These are phyloP conservation scores for Leishmania turanica DNA, from an alignment of 208 protist genomes.

Conservation along the genomic window DNA sequence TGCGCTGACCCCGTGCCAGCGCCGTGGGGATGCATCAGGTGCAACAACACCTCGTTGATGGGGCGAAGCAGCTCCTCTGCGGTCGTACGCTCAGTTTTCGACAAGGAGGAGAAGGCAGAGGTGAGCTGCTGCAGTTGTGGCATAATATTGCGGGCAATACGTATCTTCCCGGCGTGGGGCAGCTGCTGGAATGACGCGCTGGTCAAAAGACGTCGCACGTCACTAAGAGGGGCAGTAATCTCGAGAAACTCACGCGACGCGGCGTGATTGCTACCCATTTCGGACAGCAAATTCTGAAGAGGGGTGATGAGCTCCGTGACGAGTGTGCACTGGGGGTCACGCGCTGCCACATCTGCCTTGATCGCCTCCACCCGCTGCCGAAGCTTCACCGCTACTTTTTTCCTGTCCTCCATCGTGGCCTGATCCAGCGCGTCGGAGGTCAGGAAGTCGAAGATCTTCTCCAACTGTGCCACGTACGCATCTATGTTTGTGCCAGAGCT, in stretches of 20 bases:
- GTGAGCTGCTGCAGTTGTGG: slow-evolving; percentile 58
- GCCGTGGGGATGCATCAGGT: slow-evolving; percentile 3
- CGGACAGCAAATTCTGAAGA: slow-evolving; percentile 49
- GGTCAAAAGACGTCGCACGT: slow-evolving; percentile 46
- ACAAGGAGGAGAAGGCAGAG: slow-evolving; percentile 35
- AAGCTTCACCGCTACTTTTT: slow-evolving; percentile 26
- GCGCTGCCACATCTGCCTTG: slow-evolving; percentile 22
- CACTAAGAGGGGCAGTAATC: slow-evolving; percentile 37
- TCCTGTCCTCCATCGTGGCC: slow-evolving; percentile 33
- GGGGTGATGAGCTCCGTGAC: slow-evolving; percentile 54
- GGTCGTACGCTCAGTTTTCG: slow-evolving; percentile 32
- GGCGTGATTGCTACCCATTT: slow-evolving; percentile 20
- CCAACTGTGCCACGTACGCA: slow-evolving; percentile 24
- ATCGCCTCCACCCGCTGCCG: slow-evolving; percentile 34
- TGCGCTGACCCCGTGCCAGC: slow-evolving; percentile 14
- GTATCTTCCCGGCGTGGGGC: slow-evolving; percentile 25
- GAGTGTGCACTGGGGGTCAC: slow-evolving; percentile 12
- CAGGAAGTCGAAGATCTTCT: slow-evolving; percentile 39
- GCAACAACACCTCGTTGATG: slow-evolving; percentile 43
- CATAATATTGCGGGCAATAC: slow-evolving; percentile 34
- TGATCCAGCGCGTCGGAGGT: slow-evolving; percentile 49
- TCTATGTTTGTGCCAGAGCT: slow-evolving; percentile 7
- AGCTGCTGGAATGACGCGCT: slow-evolving; percentile 42
- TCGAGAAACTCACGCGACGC: slow-evolving; percentile 35
- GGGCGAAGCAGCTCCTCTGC: slow-evolving; percentile 47